A percentile compares a stretch with the other conserved stretches of the same genome.
These are phyloP conservation scores for Phaeotremella fagi DNA, from an alignment of 768 basidiomycete genomes.

Conservation along the genomic window DNA sequence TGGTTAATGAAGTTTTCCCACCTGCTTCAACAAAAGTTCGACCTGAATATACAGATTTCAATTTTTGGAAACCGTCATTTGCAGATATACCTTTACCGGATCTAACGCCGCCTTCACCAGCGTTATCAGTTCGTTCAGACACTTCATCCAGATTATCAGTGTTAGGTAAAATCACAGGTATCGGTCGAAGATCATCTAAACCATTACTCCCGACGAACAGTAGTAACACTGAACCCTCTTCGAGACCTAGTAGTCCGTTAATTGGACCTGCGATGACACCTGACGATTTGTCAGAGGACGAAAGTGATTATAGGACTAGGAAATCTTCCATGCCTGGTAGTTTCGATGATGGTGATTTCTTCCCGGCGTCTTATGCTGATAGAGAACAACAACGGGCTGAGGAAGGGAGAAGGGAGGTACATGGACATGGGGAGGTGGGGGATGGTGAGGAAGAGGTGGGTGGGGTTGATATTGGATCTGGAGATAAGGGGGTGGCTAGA, in stretches of 20 bases:
- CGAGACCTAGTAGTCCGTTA: constrained; percentile 62
- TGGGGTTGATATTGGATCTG: constrained; percentile 54
- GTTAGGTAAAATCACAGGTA: constrained; percentile 45
- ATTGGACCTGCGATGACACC: constrained; percentile 63
- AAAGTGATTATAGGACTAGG: constrained; percentile 49
- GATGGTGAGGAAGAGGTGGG: constrained; percentile 39
- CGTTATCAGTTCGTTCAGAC: constrained; percentile 89
- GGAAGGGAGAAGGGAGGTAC: not conserved
- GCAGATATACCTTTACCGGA: constrained; percentile 61
- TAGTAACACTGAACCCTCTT: constrained; percentile 30
- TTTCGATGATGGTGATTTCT: constrained; percentile 49
- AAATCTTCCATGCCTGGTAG: constrained; percentile 84
- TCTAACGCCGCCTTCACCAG: constrained; percentile 74
- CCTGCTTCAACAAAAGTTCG: constrained; percentile 82
- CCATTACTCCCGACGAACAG: constrained; percentile 28
- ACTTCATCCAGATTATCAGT: constrained; percentile 54
- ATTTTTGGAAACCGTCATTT: constrained; percentile 84
- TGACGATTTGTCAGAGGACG: constrained; percentile 46
- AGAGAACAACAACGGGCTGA: constrained; percentile 5
- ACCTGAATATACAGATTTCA: constrained; percentile 92
- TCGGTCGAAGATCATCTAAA: constrained; percentile 42
- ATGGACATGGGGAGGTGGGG: constrained; percentile 2
- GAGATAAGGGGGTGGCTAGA: constrained; percentile 49
- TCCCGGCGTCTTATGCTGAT: not conserved
- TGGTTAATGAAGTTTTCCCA: constrained; percentile 99